A percentile compares a stretch with the other conserved stretches of the same genome.
Conservation (phyloP, 768 basidiomycete genomes). For the Porphyrellus cyaneotinctus region DNA sequence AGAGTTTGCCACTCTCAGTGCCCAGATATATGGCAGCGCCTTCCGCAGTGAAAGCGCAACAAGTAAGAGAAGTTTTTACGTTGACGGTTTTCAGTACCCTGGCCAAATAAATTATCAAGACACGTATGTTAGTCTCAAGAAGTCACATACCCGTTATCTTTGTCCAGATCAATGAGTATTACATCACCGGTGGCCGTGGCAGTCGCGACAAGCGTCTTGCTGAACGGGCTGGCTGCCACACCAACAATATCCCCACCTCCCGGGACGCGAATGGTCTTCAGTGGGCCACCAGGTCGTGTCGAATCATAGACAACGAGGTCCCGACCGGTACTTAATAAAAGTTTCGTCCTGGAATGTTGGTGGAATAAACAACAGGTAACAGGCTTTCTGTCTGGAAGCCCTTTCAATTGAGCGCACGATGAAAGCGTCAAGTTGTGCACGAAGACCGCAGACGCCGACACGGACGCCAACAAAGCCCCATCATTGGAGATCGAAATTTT, state of each 20-base stretch:
- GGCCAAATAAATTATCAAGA: conserved; percentile 2
- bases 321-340: conserved; percentile 51
- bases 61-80: conserved; percentile 51
- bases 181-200: conserved; percentile 53
- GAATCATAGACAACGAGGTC: conserved; percentile 62
- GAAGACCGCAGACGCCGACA: conserved; percentile 49
- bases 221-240: conserved; percentile 68
- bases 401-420: conserved; percentile 52
- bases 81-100: conserved; percentile 60
- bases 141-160: conserved; percentile 59
- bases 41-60: conserved; percentile 65
- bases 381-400: conserved; percentile 40
- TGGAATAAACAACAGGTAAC: conserved; percentile 58
- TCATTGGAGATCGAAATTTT: conserved; percentile 61
- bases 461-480: conserved; percentile 50
- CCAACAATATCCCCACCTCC: conserved; percentile 52
- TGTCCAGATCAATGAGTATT: conserved; percentile 65
- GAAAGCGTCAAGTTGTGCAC: conserved; percentile 57
- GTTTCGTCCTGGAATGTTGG: conserved; percentile 53
- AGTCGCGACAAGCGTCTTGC: conserved; percentile 64
- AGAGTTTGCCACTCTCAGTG: conserved; percentile 58
- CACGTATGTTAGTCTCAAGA: not conserved
- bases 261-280: conserved; percentile 47
- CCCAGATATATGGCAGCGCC: conserved; percentile 66
- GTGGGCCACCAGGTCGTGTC: conserved; percentile 50